Conservation (phyloP, 2,329 filamentous ascomycete species). For the Scolecobasidium constrictum region DNA sequence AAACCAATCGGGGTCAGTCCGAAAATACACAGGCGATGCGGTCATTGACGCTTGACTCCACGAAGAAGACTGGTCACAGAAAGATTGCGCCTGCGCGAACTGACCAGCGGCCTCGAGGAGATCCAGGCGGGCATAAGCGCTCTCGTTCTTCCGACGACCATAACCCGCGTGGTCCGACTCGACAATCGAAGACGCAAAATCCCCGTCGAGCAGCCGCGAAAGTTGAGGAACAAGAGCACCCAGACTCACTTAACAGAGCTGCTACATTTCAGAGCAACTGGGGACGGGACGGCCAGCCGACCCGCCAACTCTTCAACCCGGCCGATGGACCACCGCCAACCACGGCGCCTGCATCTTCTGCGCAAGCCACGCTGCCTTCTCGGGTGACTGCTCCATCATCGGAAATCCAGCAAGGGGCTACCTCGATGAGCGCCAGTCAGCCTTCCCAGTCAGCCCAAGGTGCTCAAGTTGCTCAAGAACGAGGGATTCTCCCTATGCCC, state of each 20-base stretch:
- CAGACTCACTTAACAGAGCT: too few species aligned
- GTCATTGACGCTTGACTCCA: too few species aligned
- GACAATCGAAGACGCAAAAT: too few species aligned
- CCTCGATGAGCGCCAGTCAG: neutral
- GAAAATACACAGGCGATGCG: too few species aligned
- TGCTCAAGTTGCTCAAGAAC: too few species aligned
- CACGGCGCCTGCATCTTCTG: too few species aligned
- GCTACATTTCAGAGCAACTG: constrained; percentile 1
- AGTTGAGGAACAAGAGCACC: too few species aligned
- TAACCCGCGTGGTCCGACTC: too few species aligned
- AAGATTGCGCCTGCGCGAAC: neutral
- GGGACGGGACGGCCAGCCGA: neutral
- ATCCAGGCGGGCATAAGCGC: neutral
- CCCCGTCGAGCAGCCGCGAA: too few species aligned
- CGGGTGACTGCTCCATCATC: neutral
- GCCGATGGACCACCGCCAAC: neutral
- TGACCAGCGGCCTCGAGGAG: neutral
- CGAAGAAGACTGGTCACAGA: neutral
- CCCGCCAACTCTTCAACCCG: neutral
- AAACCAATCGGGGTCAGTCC: too few species aligned
- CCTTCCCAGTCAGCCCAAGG: neutral
- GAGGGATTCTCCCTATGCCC: neutral
- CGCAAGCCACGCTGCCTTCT: neutral
- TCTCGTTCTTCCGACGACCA: neutral
- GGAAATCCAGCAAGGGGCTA: too few species aligned